Evolutionary conservation across 106 monocot genomes (phyloP).

Genomic region (Cymbidium sinense): DNA sequence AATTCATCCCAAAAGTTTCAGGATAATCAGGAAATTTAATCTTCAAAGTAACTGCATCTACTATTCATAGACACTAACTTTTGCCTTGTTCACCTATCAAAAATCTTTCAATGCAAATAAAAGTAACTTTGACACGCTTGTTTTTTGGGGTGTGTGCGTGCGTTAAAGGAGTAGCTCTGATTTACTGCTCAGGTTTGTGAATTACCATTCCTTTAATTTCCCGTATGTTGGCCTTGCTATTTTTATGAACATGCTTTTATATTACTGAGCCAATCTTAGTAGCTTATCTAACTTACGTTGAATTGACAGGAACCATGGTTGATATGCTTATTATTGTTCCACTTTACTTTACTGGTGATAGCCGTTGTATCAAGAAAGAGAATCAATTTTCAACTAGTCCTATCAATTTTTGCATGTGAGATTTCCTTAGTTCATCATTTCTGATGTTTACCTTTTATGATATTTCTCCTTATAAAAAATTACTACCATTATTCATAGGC

Average conservation of each 20-base stretch:
- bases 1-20: no score
- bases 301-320: conserved; percentile 60
- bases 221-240: background rate
- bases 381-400: conserved; percentile 63
- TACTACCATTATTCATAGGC: background rate
- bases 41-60: no score
- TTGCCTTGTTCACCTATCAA: no score
- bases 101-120: no score
- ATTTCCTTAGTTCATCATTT: background rate
- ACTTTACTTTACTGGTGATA: conserved; percentile 46
- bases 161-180: no score
- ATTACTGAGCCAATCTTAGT: background rate
- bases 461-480: background rate
- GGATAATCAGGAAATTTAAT: no score
- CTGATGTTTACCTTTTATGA: background rate
- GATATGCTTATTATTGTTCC: conserved; percentile 56
- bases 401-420: conserved; percentile 78
- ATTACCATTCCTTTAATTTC: no score
- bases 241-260: background rate
- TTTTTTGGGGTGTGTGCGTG: no score
- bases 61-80: no score
- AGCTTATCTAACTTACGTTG: background rate
- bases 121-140: no score
- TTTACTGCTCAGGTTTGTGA: no score
- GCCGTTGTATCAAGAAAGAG: conserved; percentile 59